phyloP scores from a whole-genome alignment of 1,284 basidiomycete genomes.

The Boletus sp. region DNA sequence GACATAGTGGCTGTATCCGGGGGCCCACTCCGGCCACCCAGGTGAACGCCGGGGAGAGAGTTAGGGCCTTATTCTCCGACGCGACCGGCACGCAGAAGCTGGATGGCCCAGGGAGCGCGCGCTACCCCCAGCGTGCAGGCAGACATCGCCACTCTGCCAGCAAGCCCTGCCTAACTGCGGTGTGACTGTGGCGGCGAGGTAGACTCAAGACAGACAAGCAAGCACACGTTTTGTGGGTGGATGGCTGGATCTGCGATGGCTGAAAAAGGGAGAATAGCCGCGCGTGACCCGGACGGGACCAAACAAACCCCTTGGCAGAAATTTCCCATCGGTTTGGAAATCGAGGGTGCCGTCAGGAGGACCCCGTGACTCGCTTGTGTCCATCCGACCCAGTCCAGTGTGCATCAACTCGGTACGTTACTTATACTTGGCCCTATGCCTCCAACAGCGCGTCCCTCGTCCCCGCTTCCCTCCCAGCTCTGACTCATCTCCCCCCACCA shows the following conservation, averaged over 20 bases:
- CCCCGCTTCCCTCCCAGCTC: constrained; percentile 9
- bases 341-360: constrained; percentile 21
- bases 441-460: constrained; percentile 19
- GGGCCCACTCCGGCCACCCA: constrained; percentile 13
- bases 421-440: constrained; percentile 34
- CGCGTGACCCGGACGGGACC: constrained; percentile 14
- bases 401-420: constrained; percentile 24
- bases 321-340: constrained; percentile 18
- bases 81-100: constrained; percentile 10
- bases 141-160: too few relatives aligned
- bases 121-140: too few relatives aligned
- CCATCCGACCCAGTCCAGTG: constrained; percentile 3
- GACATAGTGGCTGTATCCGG: constrained; percentile 25
- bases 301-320: constrained; percentile 17
- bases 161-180: too few relatives aligned
- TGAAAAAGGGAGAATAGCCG: constrained; percentile 10
- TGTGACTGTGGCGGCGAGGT: constrained; percentile 17
- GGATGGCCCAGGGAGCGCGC: background rate
- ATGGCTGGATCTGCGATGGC: constrained; percentile 16
- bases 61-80: too few relatives aligned
- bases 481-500: background rate
- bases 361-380: constrained; percentile 23
- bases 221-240: too few relatives aligned
- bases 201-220: too few relatives aligned
- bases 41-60: constrained; percentile 13